Percentiles rank a stretch among this genome's conserved stretches.
Conservation (phyloP, 1,139 yeast species). For the Kurtzmaniella quercitrusa region DNA sequence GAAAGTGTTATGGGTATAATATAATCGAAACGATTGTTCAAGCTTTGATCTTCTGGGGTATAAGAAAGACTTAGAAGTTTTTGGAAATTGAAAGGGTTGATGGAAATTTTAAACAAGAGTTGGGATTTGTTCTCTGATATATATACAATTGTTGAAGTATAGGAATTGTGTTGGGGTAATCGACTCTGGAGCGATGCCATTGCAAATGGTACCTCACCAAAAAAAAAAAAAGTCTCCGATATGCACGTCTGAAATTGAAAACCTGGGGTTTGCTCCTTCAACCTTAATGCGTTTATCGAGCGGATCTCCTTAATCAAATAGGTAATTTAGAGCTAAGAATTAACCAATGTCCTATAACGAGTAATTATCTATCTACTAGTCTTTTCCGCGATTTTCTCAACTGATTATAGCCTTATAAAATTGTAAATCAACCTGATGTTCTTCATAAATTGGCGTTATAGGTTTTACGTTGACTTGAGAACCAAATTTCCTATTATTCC, state of each 20-base stretch:
- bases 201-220: not conserved
- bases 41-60: slow-evolving; percentile 1
- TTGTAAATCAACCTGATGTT: no score
- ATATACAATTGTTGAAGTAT: not conserved
- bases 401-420: no score
- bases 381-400: not conserved
- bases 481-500: not conserved
- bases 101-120: not conserved
- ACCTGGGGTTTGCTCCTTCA: slow-evolving; percentile 1
- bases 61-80: not conserved
- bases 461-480: not conserved
- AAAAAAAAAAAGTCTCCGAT: not conserved
- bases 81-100: not conserved
- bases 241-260: slow-evolving; percentile 1
- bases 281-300: not conserved
- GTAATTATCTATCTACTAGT: no score
- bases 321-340: no score
- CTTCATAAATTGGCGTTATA: not conserved
- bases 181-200: not conserved
- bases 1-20: slow-evolving; percentile 6
- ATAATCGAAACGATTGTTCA: slow-evolving; percentile 1
- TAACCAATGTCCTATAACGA: no score
- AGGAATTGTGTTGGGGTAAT: not conserved
- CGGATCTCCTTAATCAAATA: not conserved
- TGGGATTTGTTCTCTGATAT: not conserved